Conservation (phyloP, 1,139 yeast species). For the Taiozyma sp. region DNA sequence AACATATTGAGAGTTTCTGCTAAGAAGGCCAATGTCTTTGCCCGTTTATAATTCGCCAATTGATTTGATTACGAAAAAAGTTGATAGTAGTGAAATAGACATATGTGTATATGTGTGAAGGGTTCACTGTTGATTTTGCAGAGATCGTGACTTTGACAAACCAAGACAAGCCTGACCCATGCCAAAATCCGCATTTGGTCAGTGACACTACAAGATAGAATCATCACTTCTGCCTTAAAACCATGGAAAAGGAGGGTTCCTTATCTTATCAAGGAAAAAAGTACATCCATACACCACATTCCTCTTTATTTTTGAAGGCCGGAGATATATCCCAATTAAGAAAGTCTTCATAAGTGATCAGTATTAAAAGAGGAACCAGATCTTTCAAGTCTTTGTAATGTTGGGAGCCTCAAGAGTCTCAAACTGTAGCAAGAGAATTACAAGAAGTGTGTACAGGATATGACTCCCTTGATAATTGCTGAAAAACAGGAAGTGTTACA, state of each 20-base stretch:
- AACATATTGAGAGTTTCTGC: constrained; percentile 39
- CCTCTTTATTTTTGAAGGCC: not conserved
- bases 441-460: no score
- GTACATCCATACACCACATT: not conserved
- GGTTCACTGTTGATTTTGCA: no score
- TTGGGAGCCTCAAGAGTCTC: no score
- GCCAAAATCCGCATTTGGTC: no score
- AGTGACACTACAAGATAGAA: no score
- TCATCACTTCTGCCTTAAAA: no score
- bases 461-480: not conserved
- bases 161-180: no score
- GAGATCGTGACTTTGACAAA: no score
- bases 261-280: not conserved
- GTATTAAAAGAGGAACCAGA: not conserved
- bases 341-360: not conserved
- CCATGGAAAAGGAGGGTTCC: no score
- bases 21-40: constrained; percentile 14
- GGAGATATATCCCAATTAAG: not conserved
- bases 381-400: not conserved
- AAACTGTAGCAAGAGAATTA: no score
- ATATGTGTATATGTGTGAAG: no score
- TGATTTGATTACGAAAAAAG: not conserved
- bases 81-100: no score
- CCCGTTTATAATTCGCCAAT: not conserved
- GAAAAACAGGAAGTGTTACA: not conserved